phyloP scores from a whole-genome alignment of 768 basidiomycete genomes.

The Tricholoma furcatifolium region DNA sequence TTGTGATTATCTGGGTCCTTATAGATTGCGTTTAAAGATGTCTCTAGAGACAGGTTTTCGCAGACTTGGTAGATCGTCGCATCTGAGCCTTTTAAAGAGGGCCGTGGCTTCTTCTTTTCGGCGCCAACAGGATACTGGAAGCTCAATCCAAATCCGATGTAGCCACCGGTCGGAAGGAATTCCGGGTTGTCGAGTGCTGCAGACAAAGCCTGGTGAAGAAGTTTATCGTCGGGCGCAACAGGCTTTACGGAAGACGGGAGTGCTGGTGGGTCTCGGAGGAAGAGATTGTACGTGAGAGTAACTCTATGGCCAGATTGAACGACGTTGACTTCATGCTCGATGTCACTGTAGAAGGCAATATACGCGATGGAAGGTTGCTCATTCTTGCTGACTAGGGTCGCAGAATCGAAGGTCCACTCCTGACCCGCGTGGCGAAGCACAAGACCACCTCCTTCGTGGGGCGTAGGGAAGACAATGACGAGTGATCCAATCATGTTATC shows the following conservation, averaged over 20 bases:
- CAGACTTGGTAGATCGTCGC: too few species aligned
- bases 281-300: too few species aligned
- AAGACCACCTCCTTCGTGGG: slow-evolving; percentile 44
- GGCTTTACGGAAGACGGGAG: slow-evolving; percentile 1
- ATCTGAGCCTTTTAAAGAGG: slow-evolving; percentile 28
- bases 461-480: slow-evolving; percentile 47
- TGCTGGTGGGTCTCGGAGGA: slow-evolving; percentile 18
- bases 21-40: slow-evolving; percentile 2
- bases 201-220: slow-evolving; percentile 13
- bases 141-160: slow-evolving; percentile 37
- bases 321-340: too few species aligned
- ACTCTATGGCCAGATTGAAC: too few species aligned
- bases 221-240: slow-evolving; percentile 8
- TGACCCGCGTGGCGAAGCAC: slow-evolving; percentile 31
- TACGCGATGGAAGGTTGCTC: slow-evolving; percentile 28
- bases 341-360: too few species aligned
- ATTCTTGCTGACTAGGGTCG: slow-evolving; percentile 1
- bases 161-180: slow-evolving; percentile 39
- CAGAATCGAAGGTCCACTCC: too few species aligned
- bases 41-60: slow-evolving; percentile 15
- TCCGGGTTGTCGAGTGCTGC: too few species aligned
- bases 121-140: too few species aligned
- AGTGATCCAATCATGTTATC: too few species aligned
- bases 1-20: background rate
- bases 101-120: slow-evolving; percentile 20